Percentiles rank a stretch among this genome's conserved stretches.
Evolutionary conservation across 345 rosid species (phyloP).

Genomic region (Aquilaria malaccensis): DNA sequence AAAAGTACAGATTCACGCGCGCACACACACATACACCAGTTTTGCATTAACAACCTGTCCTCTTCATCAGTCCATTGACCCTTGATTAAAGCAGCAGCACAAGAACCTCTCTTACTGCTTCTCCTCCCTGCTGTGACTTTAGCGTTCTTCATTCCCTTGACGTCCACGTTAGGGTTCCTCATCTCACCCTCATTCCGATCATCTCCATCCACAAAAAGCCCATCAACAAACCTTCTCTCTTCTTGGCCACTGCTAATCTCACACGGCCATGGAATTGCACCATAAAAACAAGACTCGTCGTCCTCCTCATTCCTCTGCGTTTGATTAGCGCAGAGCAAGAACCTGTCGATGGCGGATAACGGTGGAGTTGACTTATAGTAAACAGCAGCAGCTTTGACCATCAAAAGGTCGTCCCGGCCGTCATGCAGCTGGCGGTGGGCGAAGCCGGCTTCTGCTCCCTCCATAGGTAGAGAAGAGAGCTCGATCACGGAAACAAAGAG

Average conservation of each 20-base stretch:
- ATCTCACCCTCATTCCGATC: slow-evolving; percentile 7
- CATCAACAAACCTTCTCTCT: slow-evolving; percentile 32
- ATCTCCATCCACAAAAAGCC: slow-evolving; percentile 19
- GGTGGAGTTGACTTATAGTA: slow-evolving; percentile 41
- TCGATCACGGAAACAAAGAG: slow-evolving; percentile 16
- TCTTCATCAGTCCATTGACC: slow-evolving; percentile 98
- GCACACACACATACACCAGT: no score
- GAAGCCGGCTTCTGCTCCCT: slow-evolving; percentile 15
- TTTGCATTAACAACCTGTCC: slow-evolving; percentile 48
- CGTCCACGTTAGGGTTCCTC: slow-evolving; percentile 21
- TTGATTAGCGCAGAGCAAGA: slow-evolving; percentile 28
- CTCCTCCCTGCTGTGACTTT: slow-evolving; percentile 28
- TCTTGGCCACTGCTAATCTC: slow-evolving; percentile 11
- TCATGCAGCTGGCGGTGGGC: neutral
- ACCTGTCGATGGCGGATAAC: slow-evolving; percentile 75
- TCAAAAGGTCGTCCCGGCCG: slow-evolving; percentile 15
- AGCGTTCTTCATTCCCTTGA: slow-evolving; percentile 15
- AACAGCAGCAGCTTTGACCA: slow-evolving; percentile 5
- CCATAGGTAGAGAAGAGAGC: slow-evolving; percentile 25
- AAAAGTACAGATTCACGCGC: no score
- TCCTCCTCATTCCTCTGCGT: slow-evolving; percentile 13
- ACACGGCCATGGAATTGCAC: slow-evolving; percentile 17
- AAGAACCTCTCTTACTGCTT: slow-evolving; percentile 34
- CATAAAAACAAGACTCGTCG: slow-evolving; percentile 11
- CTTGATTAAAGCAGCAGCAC: slow-evolving; percentile 48